Evolutionary conservation across 129 eudicot species (phyloP), one percentile per base, ranked within the genome.

Genomic region (Lactuca saligna): DNA sequence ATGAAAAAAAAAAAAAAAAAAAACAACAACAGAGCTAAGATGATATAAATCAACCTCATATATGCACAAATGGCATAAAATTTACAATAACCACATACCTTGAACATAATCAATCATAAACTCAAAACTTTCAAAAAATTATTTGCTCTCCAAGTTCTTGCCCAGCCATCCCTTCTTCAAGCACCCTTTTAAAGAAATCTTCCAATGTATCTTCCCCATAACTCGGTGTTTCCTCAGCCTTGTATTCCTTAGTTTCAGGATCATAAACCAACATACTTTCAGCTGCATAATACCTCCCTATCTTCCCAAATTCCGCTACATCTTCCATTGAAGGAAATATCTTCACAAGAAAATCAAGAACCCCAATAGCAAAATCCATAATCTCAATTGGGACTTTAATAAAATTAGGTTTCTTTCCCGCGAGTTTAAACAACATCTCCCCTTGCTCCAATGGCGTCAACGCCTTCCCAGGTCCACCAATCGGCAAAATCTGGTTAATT

Each of bases 391-490:
- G 98, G 11, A 92, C 98, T 74, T 92, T 92, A 5, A 92, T 49
- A 56, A 92, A 88, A 76, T 81, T 86, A 1, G 98, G 95, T 10
- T 92, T 78, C 73, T 84, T 92, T 15, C 96, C 96, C 12, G 67
- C 79, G 32, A 92, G 86, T 46, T 65, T 88, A 81, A 84, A 92
- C 80, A 92, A 61, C 89, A 92, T 86, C 78, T 92, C 96, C 81
- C 98, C 98, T 82, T 92, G 98, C 71, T 88, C 96, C 63, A 88
- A 79, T 14, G 98, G 98, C 3, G 98, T 92, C 87, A 92, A 70
- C 0, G 98, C 96, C 71, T 88, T 78, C 51, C 96, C 98, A 0
- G 98, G 96, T 5, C 98, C 96, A 38, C 98, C 98, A 68, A 92
- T 83, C 0, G 96, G 98, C 65, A 92, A 84, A 67, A 92, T 44